Base-by-base conservation (phyloP, 2,329 filamentous ascomycete genomes). In the Fusarium sp. region DNA sequence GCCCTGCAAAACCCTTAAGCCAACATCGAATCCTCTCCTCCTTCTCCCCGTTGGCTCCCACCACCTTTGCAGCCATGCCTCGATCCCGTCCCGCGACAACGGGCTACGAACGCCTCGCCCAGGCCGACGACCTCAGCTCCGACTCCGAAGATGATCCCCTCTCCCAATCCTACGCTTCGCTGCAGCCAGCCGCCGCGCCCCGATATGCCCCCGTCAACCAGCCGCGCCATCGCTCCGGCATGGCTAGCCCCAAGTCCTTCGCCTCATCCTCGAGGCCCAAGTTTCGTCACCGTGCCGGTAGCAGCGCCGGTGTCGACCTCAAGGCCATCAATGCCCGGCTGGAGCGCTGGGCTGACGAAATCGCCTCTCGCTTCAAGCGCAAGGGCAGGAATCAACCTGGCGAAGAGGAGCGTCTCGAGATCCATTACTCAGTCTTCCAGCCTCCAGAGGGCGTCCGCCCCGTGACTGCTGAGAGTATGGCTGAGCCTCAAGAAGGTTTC, bases 301-400 rank as follows among this genome's bases (percentile, higher is more conserved):
- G 94, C 80, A 96, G 95, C 77, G 94, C 94, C 22, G 96, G 95
- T 4, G 96, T 99, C 20, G 96, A 99, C 80, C 93, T 99, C 80
- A 98, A 98, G 82, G 96, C 96, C 69, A 98, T 99, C 84, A 99
- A 99, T 83, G 95, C 96, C 67, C 90, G 96, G 27, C 86, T 99
- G 29, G 96, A 99, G 84, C 89, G 94, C 80, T 99, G 96, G 96
- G 96, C 96, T 17, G 96, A 98, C 77, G 96, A 99, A 84, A 98
- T 99, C 79, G 95, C 96, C 33, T 93, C 94, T 76, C 96, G 97
- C 78, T 98, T 99, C 88, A 98, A 98, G 86, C 94, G 95, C 76
- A 92, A 92, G 78, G 91, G 92, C 62, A 94, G 92, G 80, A 93
- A 92, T 58, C 92, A 91, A 78, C 84, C 81, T 11, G 86, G 91